A percentile compares a stretch with the other conserved stretches of the same genome.
phyloP scores from a whole-genome alignment of 106 monocot species.

The Dendrobium nobile region DNA sequence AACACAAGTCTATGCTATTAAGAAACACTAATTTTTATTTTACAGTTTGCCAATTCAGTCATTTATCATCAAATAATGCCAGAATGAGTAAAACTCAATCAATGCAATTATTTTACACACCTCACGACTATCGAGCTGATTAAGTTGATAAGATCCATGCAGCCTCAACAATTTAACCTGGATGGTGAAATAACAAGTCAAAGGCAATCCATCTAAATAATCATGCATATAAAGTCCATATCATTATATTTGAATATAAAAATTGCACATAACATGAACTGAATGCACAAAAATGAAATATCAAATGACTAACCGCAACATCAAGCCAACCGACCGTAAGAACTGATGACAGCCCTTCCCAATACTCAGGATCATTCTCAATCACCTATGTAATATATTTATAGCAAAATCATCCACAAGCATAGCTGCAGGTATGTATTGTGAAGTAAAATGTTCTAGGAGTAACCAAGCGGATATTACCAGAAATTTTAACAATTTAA shows the following conservation, averaged over 20 bases:
- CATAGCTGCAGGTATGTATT: not conserved
- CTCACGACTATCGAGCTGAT: slow-evolving; percentile 88
- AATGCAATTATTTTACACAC: slow-evolving; percentile 28
- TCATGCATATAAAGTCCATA: not conserved
- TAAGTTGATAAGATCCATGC: slow-evolving; percentile 91
- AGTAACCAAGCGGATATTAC: not conserved
- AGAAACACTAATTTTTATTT: not conserved
- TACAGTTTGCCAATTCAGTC: not conserved
- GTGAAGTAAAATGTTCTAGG: not conserved
- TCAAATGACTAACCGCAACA: slow-evolving; percentile 49
- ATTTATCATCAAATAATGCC: not conserved
- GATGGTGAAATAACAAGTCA: slow-evolving; percentile 2
- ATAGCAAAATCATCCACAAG: not conserved
- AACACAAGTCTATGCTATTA: not conserved
- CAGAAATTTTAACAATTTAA: not conserved
- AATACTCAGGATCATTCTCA: slow-evolving; percentile 89
- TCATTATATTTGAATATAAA: not conserved
- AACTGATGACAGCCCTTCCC: slow-evolving; percentile 77
- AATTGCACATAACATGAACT: not conserved
- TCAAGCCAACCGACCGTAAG: slow-evolving; percentile 96
- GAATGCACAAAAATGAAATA: not conserved
- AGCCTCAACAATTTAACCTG: slow-evolving; percentile 89
- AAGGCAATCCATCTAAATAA: not conserved
- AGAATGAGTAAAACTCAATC: not conserved
- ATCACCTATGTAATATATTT: slow-evolving; percentile 36